Evolutionary conservation across 2,329 filamentous ascomycete genomes (phyloP).

Genomic region (Aspergillus quadricinctus): DNA sequence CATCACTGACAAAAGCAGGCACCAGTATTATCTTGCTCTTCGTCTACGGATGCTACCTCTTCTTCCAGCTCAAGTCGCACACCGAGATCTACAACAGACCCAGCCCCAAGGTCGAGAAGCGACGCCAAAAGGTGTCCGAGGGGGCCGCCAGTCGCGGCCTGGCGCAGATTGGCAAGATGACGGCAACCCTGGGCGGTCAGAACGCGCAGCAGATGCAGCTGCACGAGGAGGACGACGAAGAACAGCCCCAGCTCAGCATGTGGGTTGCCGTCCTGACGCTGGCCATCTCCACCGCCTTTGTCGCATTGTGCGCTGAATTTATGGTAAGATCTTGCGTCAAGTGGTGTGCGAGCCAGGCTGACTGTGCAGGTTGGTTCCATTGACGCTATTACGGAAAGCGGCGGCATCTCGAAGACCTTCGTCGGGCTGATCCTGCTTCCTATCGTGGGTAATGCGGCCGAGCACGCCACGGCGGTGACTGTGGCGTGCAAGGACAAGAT

Average conservation of each 20-base stretch:
- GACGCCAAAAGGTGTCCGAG: slow-evolving; percentile 42
- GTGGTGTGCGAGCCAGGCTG: no score
- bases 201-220: slow-evolving; percentile 44
- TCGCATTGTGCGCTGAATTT: slow-evolving; percentile 70
- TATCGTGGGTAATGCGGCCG: slow-evolving; percentile 63
- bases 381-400: slow-evolving; percentile 47
- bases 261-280: slow-evolving; percentile 69
- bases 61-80: slow-evolving; percentile 90
- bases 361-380: slow-evolving; percentile 48
- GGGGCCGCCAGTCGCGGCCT: slow-evolving; percentile 49
- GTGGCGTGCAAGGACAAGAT: slow-evolving; percentile 64
- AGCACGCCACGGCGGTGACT: slow-evolving; percentile 61
- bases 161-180: slow-evolving; percentile 51
- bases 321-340: no score
- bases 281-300: slow-evolving; percentile 67
- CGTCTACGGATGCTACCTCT: slow-evolving; percentile 77
- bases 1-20: slow-evolving; percentile 17
- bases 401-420: slow-evolving; percentile 54
- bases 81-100: slow-evolving; percentile 72
- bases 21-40: slow-evolving; percentile 75
- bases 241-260: slow-evolving; percentile 70
- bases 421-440: slow-evolving; percentile 61
- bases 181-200: slow-evolving; percentile 48
- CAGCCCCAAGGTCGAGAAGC: slow-evolving; percentile 69
- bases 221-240: slow-evolving; percentile 64